phyloP scores from a whole-genome alignment of 1,284 basidiomycete species.

The Puccinia polysora region DNA sequence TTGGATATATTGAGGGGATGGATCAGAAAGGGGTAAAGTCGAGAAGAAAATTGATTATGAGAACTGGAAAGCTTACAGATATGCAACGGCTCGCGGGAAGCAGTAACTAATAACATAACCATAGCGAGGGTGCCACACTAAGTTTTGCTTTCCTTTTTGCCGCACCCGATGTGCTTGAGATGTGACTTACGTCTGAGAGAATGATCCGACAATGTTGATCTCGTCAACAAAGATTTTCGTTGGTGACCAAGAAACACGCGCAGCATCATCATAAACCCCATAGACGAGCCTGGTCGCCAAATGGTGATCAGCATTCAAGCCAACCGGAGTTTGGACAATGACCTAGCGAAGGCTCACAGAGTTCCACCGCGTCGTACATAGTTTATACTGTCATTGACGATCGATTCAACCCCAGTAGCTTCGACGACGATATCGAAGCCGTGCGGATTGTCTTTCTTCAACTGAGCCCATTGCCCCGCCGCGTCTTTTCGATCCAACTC shows the following conservation, averaged over 20 bases:
- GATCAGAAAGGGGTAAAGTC: background rate
- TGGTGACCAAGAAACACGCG: slow-evolving; percentile 74
- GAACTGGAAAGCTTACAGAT: slow-evolving; percentile 56
- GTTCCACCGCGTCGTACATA: slow-evolving; percentile 67
- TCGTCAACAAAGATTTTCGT: slow-evolving; percentile 79
- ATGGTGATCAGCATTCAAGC: background rate
- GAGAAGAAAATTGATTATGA: background rate
- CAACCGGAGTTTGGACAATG: background rate
- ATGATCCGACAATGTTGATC: slow-evolving; percentile 60
- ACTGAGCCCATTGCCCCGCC: slow-evolving; percentile 69
- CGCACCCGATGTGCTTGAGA: slow-evolving; percentile 77
- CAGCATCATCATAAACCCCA: slow-evolving; percentile 65
- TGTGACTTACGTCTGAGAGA: slow-evolving; percentile 20
- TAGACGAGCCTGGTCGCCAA: slow-evolving; percentile 57
- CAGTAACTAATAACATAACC: slow-evolving; percentile 68
- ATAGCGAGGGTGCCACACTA: slow-evolving; percentile 55
- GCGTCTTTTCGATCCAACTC: slow-evolving; percentile 72
- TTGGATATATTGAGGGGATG: background rate
- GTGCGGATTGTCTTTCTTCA: slow-evolving; percentile 72
- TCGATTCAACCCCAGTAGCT: slow-evolving; percentile 73
- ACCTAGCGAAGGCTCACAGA: slow-evolving; percentile 1
- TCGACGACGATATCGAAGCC: slow-evolving; percentile 85
- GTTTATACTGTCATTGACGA: slow-evolving; percentile 74
- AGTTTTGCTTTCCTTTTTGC: slow-evolving; percentile 7
- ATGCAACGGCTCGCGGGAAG: slow-evolving; percentile 81